A percentile compares a stretch with the other conserved stretches of the same genome.
These are phyloP conservation scores for Aspergillus aculeatus DNA, from an alignment of 2,329 filamentous ascomycete species.

Conservation along the genomic window DNA sequence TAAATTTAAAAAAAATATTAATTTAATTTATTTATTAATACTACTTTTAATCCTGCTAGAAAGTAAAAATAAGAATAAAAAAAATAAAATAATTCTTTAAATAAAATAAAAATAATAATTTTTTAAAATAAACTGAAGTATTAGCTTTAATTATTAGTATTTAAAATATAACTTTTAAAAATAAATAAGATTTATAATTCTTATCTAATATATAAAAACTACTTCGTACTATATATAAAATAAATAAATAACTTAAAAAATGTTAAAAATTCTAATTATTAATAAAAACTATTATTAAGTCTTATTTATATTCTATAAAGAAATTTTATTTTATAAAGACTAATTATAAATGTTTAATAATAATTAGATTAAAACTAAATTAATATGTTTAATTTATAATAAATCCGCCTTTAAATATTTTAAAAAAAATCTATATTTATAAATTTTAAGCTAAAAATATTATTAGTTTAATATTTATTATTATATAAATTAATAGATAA, in stretches of 20 bases:
- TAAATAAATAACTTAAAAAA: too few species aligned
- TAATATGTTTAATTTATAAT: background rate
- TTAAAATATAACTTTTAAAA: too few species aligned
- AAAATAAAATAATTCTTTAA: background rate
- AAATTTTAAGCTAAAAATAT: background rate
- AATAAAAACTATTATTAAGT: background rate
- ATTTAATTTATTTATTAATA: too few species aligned
- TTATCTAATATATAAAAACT: too few species aligned
- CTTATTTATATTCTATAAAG: background rate
- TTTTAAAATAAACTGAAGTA: background rate
- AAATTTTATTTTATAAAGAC: background rate
- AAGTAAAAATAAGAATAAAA: too few species aligned
- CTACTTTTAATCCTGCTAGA: fast-evolving
- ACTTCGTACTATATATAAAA: background rate
- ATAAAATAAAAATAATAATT: too few species aligned
- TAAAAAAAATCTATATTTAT: background rate
- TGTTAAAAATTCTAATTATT: too few species aligned
- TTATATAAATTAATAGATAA: background rate
- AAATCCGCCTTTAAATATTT: too few species aligned
- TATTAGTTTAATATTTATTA: background rate
- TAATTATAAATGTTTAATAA: background rate
- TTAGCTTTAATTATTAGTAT: background rate
- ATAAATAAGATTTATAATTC: too few species aligned
- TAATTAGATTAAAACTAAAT: background rate
- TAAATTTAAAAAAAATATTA: too few species aligned